phyloP scores from a whole-genome alignment of 2,329 filamentous ascomycete genomes.

The Sordariomycetes sp. region DNA sequence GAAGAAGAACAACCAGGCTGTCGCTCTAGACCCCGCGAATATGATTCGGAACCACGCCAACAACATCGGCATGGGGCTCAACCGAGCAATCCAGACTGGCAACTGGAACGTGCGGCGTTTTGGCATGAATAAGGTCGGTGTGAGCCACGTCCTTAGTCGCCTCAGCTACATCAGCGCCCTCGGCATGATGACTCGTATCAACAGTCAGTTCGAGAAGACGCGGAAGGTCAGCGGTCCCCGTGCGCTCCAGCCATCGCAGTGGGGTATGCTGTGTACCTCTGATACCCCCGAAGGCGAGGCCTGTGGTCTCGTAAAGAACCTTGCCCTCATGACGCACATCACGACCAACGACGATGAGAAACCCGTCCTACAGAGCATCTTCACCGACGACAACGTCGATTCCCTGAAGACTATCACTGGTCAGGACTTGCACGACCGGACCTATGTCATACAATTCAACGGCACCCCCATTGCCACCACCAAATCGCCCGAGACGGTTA shows the following conservation, averaged over 20 bases:
- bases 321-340: slow-evolving; percentile 98
- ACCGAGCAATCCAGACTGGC: slow-evolving; percentile 90
- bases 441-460: slow-evolving; percentile 89
- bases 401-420: slow-evolving; percentile 62
- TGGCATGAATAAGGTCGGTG: slow-evolving; percentile 94
- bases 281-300: slow-evolving; percentile 98
- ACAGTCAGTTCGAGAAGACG: slow-evolving; percentile 97
- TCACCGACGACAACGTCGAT: slow-evolving; percentile 76
- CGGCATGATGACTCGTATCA: slow-evolving; percentile 99
- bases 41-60: slow-evolving; percentile 78
- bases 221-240: slow-evolving; percentile 91
- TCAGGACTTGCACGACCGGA: slow-evolving; percentile 71
- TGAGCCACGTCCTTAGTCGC: slow-evolving; percentile 91
- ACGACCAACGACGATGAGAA: slow-evolving; percentile 93
- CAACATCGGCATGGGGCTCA: slow-evolving; percentile 85
- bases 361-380: slow-evolving; percentile 77
- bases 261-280: slow-evolving; percentile 94
- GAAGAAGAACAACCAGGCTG: slow-evolving; percentile 83
- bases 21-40: slow-evolving; percentile 76
- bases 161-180: slow-evolving; percentile 93
- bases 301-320: slow-evolving; percentile 93
- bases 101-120: slow-evolving; percentile 98
- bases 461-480: slow-evolving; percentile 89
- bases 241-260: slow-evolving; percentile 93
- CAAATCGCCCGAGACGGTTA: slow-evolving; percentile 74